Base-by-base conservation (phyloP, 352 stramenopile genomes). In the Phytophthora rubi region DNA sequence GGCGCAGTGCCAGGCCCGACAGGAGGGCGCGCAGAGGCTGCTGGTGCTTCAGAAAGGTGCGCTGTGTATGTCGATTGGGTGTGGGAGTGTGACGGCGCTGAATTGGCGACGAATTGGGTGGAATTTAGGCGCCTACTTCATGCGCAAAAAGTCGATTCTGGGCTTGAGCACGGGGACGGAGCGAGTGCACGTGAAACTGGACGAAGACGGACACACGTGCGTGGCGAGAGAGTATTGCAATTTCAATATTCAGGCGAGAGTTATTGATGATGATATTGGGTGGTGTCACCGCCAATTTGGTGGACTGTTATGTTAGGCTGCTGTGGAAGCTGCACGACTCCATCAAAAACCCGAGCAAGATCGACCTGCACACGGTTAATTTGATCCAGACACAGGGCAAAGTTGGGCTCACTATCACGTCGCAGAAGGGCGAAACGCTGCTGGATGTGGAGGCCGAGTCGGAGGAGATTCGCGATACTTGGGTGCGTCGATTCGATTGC, bases 11-110 rank as follows among this genome's bases (percentile, higher is more conserved):
- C 84, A 88, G 54, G 72, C 79, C 59, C 77, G 86, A 32, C 79
- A 86, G 33, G 85, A 95, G 73, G 77, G 79, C 55, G 69, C 80
- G 28, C 81, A 93, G 77, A 80, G 82, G 4, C 69, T 93, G 23
- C 65, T 91, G 13, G 72, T 90, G n/a, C 82, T 95, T 4, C 85
- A 92, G 42, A 85, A 92, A 90, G 86, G 86, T 89, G 57, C 2
- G 21, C 13, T 44, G 37, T 6, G 37, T 13, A 44, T n/a, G 37
- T 2, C 4, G 7, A 15, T 8, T 44, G 16, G 6, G 4, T 44
- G 4, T n/a, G 12, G 35, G 12, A 44, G 37, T 6, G 37, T 44
- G 12, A 15, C 4, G 37, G 16, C n/a, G 2, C 3, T 44, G 37
- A 15, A 8, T 13, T 13, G 4, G 37, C 7, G 37, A 44, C 37